Evolutionary conservation across 1,284 basidiomycete genomes (phyloP), one percentile per base, ranked within the genome.

Genomic region (Polyporus tsugae): DNA sequence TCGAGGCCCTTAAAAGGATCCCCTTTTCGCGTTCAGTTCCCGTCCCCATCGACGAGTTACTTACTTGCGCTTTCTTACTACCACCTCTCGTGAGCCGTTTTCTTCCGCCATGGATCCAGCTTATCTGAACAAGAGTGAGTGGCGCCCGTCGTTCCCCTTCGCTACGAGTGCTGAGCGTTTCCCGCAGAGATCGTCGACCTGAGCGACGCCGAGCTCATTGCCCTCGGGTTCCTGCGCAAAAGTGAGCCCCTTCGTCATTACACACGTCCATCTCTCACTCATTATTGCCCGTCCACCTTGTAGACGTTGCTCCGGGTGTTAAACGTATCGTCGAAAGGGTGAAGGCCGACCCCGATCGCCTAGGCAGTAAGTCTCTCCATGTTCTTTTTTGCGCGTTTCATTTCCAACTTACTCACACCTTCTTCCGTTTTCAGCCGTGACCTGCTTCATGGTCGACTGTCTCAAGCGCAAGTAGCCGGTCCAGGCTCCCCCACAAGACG

Each of bases 121-220:
- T 66, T 72, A 78, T 76, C 22, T 22, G 66, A 67, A 76, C 64
- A 78, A 77, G 77, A 80, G 78, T 79, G 64, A 78, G 77, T 77
- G 71, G 62, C 53, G 70, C 65, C 75, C 73, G 72, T 77, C 74
- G 70, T 76, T 75, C 73, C 74, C 66, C 71, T 73, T 79, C 66
- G 66, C 74, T 75, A 77, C 74, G n/a, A 79, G 73, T 78, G 72
- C 76, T 79, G 73, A 80, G 69, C 60, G 70, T 78, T 79, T 79
- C 74, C 72, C 71, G 70, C 76, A 80, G 79, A 79, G 69, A 77
- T 80, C 67, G 70, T 79, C 70, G 75, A 80, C 70, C 71, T 80
- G 66, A 79, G 42, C 75, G 75, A 79, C 22, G 69, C 66, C 49
- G 78, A 80, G 76, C 72, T 76, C 72, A 76, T 35, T 67, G 62